phyloP scores from a whole-genome alignment of 495 filamentous ascomycete genomes.

The Aspergillus hancockii region DNA sequence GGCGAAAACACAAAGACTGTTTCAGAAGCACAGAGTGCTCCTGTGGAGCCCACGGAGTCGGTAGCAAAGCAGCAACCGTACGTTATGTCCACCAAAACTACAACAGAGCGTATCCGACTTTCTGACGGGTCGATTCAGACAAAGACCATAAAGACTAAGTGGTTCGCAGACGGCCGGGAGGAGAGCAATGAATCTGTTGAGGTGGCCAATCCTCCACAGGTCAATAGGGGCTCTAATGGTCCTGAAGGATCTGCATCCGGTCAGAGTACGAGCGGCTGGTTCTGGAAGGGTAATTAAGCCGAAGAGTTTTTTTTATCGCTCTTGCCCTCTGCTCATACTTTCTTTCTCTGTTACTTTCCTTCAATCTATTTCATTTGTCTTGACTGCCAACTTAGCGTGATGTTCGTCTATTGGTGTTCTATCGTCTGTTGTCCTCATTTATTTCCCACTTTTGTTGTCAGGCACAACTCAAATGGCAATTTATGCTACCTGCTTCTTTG shows the following conservation, averaged over 20 bases:
- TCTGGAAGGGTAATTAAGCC: slow-evolving; percentile 37
- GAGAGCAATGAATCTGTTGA: slow-evolving; percentile 53
- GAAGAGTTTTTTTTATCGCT: background rate
- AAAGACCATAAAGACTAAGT: slow-evolving; percentile 58
- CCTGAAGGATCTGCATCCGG: slow-evolving; percentile 14
- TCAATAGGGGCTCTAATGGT: slow-evolving; percentile 10
- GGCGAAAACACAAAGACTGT: slow-evolving; percentile 34
- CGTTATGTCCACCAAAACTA: slow-evolving; percentile 59
- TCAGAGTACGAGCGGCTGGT: slow-evolving; percentile 39
- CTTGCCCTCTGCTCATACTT: background rate
- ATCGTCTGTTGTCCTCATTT: slow-evolving; percentile 11
- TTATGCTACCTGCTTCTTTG: background rate
- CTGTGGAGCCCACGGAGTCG: background rate
- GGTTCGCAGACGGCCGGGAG: slow-evolving; percentile 64
- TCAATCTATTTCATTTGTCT: slow-evolving; percentile 13
- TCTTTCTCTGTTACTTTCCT: slow-evolving; percentile 2
- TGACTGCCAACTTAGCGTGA: slow-evolving; percentile 12
- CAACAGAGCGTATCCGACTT: slow-evolving; percentile 52
- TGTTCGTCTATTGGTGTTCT: slow-evolving; percentile 7
- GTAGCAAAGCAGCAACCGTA: slow-evolving; percentile 19
- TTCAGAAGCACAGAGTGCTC: slow-evolving; percentile 17
- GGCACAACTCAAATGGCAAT: too few species aligned
- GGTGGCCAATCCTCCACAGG: slow-evolving; percentile 28
- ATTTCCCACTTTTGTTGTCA: background rate
- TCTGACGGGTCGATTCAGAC: slow-evolving; percentile 64